A percentile compares a stretch with the other conserved stretches of the same genome.
These are phyloP conservation scores for Cordyceps cicadae DNA, from an alignment of 2,329 filamentous ascomycete species.

Conservation along the genomic window DNA sequence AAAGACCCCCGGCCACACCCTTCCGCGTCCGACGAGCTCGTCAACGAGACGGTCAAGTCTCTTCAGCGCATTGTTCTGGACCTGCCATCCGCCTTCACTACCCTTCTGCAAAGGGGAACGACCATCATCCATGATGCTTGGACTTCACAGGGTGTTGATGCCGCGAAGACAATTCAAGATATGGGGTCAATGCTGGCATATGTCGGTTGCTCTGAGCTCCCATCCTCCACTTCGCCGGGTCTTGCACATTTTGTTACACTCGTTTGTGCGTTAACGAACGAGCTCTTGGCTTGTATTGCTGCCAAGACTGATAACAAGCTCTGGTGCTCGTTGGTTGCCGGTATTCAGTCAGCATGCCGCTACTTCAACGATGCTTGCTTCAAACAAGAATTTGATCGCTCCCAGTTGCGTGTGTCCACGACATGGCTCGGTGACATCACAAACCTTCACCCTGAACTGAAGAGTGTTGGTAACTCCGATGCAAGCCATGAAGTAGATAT, in stretches of 20 bases:
- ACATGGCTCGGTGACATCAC: slow-evolving; percentile 21
- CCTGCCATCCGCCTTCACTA: slow-evolving; percentile 28
- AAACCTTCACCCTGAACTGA: slow-evolving; percentile 23
- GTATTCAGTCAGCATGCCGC: slow-evolving; percentile 27
- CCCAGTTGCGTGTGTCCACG: slow-evolving; percentile 14
- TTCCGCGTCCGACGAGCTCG: slow-evolving; percentile 25
- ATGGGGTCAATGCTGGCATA: slow-evolving; percentile 39
- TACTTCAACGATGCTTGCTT: slow-evolving; percentile 35
- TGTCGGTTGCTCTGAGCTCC: slow-evolving; percentile 39
- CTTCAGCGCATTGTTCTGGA: slow-evolving; percentile 30
- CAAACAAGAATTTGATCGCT: slow-evolving; percentile 17
- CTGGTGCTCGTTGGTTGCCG: slow-evolving; percentile 31
- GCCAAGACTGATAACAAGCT: slow-evolving; percentile 23
- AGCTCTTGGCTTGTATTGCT: slow-evolving; percentile 30
- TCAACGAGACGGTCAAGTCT: slow-evolving; percentile 34
- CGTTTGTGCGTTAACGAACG: slow-evolving; percentile 25
- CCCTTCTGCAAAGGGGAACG: slow-evolving; percentile 24
- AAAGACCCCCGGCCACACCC: slow-evolving; percentile 14
- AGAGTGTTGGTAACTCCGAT: slow-evolving; percentile 12
- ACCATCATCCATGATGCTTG: slow-evolving; percentile 20
- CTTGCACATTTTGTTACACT: slow-evolving; percentile 35
- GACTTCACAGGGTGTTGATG: slow-evolving; percentile 15
- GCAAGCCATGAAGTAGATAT: neutral
- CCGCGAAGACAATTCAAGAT: slow-evolving; percentile 23
- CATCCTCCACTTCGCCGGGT: slow-evolving; percentile 18